Conservation (phyloP, 305 asterid species). For the Fraxinus xanthoxyloides region DNA sequence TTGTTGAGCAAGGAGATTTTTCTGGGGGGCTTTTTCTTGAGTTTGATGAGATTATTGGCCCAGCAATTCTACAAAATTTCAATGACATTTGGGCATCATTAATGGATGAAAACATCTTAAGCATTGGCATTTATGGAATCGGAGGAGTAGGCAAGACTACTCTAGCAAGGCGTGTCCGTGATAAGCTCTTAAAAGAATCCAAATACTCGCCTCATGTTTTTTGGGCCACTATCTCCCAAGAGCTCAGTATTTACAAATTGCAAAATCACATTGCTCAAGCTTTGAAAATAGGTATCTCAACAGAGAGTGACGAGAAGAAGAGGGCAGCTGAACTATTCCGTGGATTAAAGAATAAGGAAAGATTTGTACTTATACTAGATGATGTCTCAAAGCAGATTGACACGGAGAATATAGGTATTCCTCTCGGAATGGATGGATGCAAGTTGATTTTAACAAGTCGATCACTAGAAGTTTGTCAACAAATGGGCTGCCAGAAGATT, state of each 20-base stretch:
- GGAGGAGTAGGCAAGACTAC: slow-evolving; percentile 23
- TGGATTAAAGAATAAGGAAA: not conserved
- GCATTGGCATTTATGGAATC: slow-evolving; percentile 14
- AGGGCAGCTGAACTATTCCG: slow-evolving; percentile 6
- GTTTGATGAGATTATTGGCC: not conserved
- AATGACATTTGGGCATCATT: not conserved
- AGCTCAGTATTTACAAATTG: slow-evolving; percentile 10
- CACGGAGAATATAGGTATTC: slow-evolving; percentile 1
- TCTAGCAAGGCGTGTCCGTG: slow-evolving; percentile 11
- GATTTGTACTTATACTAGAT: slow-evolving; percentile 17
- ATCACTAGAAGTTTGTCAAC: not conserved
- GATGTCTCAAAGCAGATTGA: slow-evolving; percentile 6
- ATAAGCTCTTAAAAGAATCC: slow-evolving; percentile 16
- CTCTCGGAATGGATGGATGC: slow-evolving; percentile 1
- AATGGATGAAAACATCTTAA: not conserved
- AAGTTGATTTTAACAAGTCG: slow-evolving; percentile 5
- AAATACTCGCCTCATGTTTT: not conserved
- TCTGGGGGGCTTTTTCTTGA: not conserved
- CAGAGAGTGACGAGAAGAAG: slow-evolving; percentile 9
- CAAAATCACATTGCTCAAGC: not conserved
- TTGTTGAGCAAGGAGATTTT: not conserved
- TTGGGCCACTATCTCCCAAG: slow-evolving; percentile 20
- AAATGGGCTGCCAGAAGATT: not conserved
- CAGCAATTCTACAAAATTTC: not conserved
- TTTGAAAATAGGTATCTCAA: not conserved